Conservation (phyloP, 23 red algal species). For the Gracilariopsis chorda region DNA sequence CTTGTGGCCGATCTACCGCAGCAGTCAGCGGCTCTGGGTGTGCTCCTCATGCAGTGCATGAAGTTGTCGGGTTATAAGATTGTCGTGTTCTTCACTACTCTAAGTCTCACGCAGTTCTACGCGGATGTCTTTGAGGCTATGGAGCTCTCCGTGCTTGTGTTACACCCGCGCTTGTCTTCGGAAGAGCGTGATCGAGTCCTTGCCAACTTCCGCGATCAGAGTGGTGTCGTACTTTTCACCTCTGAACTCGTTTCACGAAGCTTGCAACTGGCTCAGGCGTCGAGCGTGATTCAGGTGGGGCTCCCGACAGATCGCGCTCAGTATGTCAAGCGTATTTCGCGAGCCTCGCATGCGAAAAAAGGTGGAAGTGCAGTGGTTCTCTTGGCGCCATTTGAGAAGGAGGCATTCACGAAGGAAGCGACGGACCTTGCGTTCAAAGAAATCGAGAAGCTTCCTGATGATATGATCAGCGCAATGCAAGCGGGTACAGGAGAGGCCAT, state of each 20-base stretch:
- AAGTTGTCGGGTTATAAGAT: constrained; percentile 74
- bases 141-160: constrained; percentile 64
- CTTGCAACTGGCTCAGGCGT: background rate
- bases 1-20: constrained; percentile 25
- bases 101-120: constrained; percentile 56
- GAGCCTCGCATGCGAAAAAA: constrained; percentile 74
- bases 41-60: constrained; percentile 32
- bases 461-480: constrained; percentile 3
- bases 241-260: constrained; percentile 3
- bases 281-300: constrained; percentile 79
- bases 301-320: constrained; percentile 58
- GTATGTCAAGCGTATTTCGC: constrained; percentile 80
- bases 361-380: constrained; percentile 77
- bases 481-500: background rate
- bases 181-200: constrained; percentile 25
- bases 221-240: constrained; percentile 59
- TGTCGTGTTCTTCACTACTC: constrained; percentile 87
- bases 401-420: constrained; percentile 32
- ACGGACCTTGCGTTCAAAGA: constrained; percentile 26
- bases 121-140: constrained; percentile 66
- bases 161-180: constrained; percentile 66
- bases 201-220: constrained; percentile 42
- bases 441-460: constrained; percentile 12
- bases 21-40: constrained; percentile 39
- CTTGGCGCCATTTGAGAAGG: constrained; percentile 65